phyloP scores from a whole-genome alignment of 371 early-diverging fungal species.

The Apophysomyces sp. region DNA sequence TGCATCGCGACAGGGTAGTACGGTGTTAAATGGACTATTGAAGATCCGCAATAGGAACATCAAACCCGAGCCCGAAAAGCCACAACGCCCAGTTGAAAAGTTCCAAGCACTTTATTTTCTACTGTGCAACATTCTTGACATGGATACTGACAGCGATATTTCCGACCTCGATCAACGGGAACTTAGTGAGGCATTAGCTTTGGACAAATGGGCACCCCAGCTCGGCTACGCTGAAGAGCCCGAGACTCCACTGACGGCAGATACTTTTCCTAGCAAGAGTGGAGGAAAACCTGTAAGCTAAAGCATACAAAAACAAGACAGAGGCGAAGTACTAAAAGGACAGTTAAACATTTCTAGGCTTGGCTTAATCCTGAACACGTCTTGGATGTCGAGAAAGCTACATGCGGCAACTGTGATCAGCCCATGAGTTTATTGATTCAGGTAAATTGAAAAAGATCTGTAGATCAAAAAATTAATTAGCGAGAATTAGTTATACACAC shows the following conservation, averaged over 20 bases:
- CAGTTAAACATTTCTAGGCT: constrained; percentile 45
- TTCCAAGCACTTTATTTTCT: neutral
- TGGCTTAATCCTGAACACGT: constrained; percentile 85
- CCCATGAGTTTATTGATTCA: constrained; percentile 86
- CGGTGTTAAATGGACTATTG: neutral
- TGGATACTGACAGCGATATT: constrained; percentile 32
- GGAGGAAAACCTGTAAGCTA: constrained; percentile 83
- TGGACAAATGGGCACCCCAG: constrained; percentile 50
- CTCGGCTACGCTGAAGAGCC: constrained; percentile 80
- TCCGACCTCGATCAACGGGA: constrained; percentile 34
- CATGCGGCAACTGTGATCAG: constrained; percentile 79
- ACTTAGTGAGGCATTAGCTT: constrained; percentile 21
- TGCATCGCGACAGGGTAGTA: constrained; percentile 7
- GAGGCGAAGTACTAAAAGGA: neutral
- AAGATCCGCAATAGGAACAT: neutral
- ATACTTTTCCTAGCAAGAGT: constrained; percentile 82
- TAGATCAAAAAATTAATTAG: neutral
- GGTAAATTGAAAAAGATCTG: constrained; percentile 42
- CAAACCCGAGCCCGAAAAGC: neutral
- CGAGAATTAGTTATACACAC: constrained; percentile 80
- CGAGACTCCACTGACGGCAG: constrained; percentile 58
- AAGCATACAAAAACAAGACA: neutral
- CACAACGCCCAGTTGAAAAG: neutral
- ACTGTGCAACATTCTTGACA: neutral
- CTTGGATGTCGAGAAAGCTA: constrained; percentile 56